Evolutionary conservation across 129 eudicot species (phyloP).

Genomic region (Chrysanthemum seticuspe): DNA sequence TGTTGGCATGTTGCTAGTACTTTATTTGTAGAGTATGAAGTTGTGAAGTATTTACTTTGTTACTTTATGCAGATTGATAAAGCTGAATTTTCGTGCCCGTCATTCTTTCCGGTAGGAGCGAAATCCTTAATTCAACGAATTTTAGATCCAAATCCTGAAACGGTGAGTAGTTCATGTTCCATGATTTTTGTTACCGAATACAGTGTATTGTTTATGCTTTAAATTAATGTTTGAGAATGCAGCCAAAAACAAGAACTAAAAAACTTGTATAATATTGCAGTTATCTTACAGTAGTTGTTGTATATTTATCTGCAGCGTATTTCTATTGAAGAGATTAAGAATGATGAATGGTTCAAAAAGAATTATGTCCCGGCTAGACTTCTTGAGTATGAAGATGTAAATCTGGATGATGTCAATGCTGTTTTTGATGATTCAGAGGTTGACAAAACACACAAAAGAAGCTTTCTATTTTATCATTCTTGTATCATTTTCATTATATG

Average conservation of each 20-base stretch:
- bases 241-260: neutral
- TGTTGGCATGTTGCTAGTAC: too few relatives aligned
- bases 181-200: conserved; percentile 5
- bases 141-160: conserved; percentile 91
- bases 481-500: neutral
- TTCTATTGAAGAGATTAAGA: conserved; percentile 74
- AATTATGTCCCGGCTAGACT: conserved; percentile 76
- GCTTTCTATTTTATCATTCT: conserved; percentile 6
- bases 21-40: neutral
- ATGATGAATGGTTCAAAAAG: conserved; percentile 92
- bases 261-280: neutral
- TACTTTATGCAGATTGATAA: conserved; percentile 65
- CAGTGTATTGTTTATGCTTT: neutral
- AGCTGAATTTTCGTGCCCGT: conserved; percentile 86
- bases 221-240: neutral
- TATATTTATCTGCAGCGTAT: conserved; percentile 62
- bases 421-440: conserved; percentile 96
- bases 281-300: conserved; percentile 8
- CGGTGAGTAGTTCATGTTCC: conserved; percentile 47
- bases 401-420: conserved; percentile 95
- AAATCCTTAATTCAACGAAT: conserved; percentile 84
- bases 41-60: neutral
- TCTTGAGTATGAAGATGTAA: conserved; percentile 85
- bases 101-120: conserved; percentile 96
- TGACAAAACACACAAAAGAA: conserved; percentile 20